Percentiles rank a stretch among this genome's conserved stretches.
Conservation (phyloP, 2,329 filamentous ascomycete species). For the Falciphora oryzae region DNA sequence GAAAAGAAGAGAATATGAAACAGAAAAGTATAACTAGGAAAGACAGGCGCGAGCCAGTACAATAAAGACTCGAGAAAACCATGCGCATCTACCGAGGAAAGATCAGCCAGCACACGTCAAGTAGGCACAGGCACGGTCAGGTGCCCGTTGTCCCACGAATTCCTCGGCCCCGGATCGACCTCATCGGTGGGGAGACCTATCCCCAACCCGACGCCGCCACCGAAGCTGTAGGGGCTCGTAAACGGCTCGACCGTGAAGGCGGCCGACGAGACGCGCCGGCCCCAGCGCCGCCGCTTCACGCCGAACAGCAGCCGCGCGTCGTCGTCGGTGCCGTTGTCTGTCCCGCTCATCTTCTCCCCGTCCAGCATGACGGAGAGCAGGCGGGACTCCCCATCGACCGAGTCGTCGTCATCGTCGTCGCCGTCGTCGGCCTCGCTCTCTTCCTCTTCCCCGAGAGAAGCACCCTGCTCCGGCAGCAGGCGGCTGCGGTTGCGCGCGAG, state of each 20-base stretch:
- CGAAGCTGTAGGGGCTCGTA: background rate
- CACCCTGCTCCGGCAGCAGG: background rate
- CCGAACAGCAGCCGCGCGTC: background rate
- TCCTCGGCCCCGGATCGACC: background rate
- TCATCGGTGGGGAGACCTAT: background rate
- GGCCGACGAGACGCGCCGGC: background rate
- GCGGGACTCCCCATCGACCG: background rate
- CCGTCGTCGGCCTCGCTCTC: background rate
- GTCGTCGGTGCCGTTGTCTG: background rate
- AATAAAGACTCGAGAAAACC: too few relatives aligned
- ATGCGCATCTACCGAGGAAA: too few relatives aligned
- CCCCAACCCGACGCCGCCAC: background rate
- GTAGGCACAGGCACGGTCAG: background rate
- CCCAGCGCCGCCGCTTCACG: slow-evolving; percentile 1
- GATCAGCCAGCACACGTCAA: background rate
- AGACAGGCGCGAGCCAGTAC: too few relatives aligned
- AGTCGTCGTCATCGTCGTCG: slow-evolving; percentile 5
- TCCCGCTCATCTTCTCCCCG: background rate
- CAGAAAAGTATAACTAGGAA: background rate
- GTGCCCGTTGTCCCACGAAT: background rate
- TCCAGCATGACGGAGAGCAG: background rate
- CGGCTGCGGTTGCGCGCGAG: slow-evolving; percentile 7
- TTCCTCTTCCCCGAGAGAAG: background rate
- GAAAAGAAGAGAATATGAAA: background rate
- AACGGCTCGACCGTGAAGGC: background rate